A percentile compares a stretch with the other conserved stretches of the same genome.
These are phyloP conservation scores for Thymus quinquecostatus DNA, from an alignment of 257 asterid species.

Conservation along the genomic window DNA sequence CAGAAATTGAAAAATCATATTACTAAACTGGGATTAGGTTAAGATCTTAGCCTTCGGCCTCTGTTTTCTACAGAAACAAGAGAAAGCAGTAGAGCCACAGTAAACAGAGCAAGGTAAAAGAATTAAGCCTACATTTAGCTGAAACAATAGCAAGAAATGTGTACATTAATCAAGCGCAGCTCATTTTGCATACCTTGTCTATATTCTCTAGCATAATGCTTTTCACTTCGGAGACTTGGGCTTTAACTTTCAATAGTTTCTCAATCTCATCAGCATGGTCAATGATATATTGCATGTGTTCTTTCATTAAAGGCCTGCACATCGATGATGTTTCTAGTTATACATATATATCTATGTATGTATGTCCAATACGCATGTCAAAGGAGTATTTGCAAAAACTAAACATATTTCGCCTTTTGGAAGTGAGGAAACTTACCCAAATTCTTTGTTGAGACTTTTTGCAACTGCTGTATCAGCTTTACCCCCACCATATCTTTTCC, in stretches of 20 bases:
- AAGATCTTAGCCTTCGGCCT: background rate
- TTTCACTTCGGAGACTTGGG: constrained; percentile 89
- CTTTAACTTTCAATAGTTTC: constrained; percentile 84
- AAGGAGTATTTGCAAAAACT: background rate
- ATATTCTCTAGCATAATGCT: constrained; percentile 87
- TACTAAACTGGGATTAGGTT: background rate
- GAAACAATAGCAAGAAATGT: background rate
- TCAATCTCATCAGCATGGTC: constrained; percentile 95
- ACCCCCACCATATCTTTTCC: constrained; percentile 91
- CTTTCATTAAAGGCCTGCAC: constrained; percentile 80
- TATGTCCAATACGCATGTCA: too few relatives aligned
- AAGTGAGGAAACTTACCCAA: constrained; percentile 59
- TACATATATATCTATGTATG: too few relatives aligned
- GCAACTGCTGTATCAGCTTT: constrained; percentile 91
- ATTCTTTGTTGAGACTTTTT: constrained; percentile 87
- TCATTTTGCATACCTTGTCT: constrained; percentile 60
- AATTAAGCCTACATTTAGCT: background rate
- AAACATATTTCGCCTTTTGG: background rate
- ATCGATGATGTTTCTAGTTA: background rate
- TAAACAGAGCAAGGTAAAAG: background rate
- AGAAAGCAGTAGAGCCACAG: background rate
- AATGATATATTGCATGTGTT: constrained; percentile 87
- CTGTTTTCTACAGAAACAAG: background rate
- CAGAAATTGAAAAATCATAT: background rate
- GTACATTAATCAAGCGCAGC: constrained; percentile 2